These are phyloP conservation scores for Pleurotus sapidus DNA, from an alignment of 768 basidiomycete genomes.

Conservation along the genomic window DNA sequence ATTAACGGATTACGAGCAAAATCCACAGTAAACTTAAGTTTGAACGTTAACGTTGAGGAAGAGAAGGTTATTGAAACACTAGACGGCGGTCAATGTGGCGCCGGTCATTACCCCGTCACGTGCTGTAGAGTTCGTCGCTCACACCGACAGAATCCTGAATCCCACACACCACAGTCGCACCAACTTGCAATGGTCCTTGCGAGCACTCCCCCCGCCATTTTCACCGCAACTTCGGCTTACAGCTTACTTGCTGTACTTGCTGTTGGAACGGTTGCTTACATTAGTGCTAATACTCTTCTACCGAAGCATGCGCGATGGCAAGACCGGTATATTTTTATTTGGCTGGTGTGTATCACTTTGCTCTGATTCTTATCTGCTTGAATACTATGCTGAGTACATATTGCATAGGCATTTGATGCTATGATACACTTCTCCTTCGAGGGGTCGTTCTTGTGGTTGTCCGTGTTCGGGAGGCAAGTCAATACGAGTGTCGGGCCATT, in stretches of 20 bases:
- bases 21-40: too few species aligned
- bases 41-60: too few species aligned
- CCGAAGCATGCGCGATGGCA: constrained; percentile 63
- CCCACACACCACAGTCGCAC: neutral
- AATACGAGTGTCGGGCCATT: constrained; percentile 66
- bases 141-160: neutral
- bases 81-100: too few species aligned
- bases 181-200: neutral
- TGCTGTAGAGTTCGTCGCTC: too few species aligned
- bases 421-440: constrained; percentile 79
- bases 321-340: constrained; percentile 71
- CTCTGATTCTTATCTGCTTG: neutral
- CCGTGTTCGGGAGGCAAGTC: constrained; percentile 70
- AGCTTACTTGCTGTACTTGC: constrained; percentile 59
- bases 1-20: too few species aligned
- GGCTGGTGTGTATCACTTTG: constrained; percentile 53
- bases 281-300: constrained; percentile 52
- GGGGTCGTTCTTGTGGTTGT: constrained; percentile 78
- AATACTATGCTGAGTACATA: neutral
- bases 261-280: constrained; percentile 48
- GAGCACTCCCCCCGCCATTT: constrained; percentile 23
- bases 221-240: constrained; percentile 60
- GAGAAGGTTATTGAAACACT: too few species aligned
- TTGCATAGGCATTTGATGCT: constrained; percentile 70
- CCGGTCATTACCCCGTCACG: too few species aligned